Base-by-base conservation (phyloP, 1,284 basidiomycete species). In the Boletellus deceptivus region DNA sequence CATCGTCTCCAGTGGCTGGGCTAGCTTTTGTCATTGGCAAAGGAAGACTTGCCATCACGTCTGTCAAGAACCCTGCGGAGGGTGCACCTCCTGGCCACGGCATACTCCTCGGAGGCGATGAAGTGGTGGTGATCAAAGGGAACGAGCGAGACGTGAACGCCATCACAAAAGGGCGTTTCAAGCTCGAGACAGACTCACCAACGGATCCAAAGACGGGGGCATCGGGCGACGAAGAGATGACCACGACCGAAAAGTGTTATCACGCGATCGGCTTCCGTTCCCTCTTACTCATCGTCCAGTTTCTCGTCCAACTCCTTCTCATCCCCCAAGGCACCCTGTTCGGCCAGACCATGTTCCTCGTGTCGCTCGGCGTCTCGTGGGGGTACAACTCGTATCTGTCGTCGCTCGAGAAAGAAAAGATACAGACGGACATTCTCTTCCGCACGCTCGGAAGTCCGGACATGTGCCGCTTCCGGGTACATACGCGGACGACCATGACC, bases 221-320 rank as follows among this genome's bases (percentile, higher is more conserved):
- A 6, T 24, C 24, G 13, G 6, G 1, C 43, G 3, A 2, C 40
- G 35, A 11, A 37, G 34, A 17, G 16, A 31, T n/a, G 33, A 42
- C 4, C 6, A 31, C 24, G 34, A 39, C 3, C 1, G 34, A 18
- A 9, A 20, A 0, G 33, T 6, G 20, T 17, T 58, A 57, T 29
- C 54, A 55, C n/a, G 52, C 18, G 3, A 63, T 68, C 9, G 63
- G 65, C 0, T 0, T 58, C 6, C 61, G 52, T 17, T 67, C 59
- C 13, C 44, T 67, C 27, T 44, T 69, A 0, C 47, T 67, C 9
- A 25, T 57, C 8, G 11, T 52, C 10, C 66, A 66, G 24, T 62
- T 64, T 47, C 38, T 68, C n/a, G n/a, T 55, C 22, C 64, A 68
- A n/a, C 57, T 67, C n/a, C 50, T 68, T 40, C 50, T 67, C 16